A percentile compares a stretch with the other conserved stretches of the same genome.
Evolutionary conservation across 805 yeast genomes (phyloP).

Genomic region (Candida mattraensis): DNA sequence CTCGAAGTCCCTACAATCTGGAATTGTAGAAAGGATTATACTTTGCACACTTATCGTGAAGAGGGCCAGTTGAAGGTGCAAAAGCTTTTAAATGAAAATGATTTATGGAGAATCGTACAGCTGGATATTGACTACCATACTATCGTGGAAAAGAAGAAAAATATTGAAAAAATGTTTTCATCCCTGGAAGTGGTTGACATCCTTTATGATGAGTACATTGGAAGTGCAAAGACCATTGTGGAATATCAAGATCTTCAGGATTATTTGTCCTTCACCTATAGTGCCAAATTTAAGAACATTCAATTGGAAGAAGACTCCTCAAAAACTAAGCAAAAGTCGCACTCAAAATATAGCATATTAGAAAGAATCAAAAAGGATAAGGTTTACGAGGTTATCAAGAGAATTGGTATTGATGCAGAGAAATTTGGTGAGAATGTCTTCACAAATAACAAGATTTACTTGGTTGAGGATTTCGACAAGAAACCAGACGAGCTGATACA

Average conservation of each 20-base stretch:
- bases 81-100: conserved; percentile 70
- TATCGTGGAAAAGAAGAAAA: conserved; percentile 66
- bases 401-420: conserved; percentile 75
- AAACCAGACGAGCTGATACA: conserved; percentile 63
- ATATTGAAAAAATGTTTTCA: conserved; percentile 54
- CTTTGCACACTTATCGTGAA: conserved; percentile 51
- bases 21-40: conserved; percentile 91
- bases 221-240: conserved; percentile 59
- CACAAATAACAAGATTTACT: conserved; percentile 64
- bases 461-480: conserved; percentile 64
- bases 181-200: conserved; percentile 58
- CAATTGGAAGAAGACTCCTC: conserved; percentile 20
- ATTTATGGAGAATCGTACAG: conserved; percentile 86
- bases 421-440: conserved; percentile 81
- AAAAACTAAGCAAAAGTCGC: conserved; percentile 43
- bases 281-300: conserved; percentile 54
- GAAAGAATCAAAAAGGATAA: conserved; percentile 68
- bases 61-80: conserved; percentile 46
- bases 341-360: conserved; percentile 58
- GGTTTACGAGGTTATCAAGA: conserved; percentile 62
- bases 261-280: conserved; percentile 71
- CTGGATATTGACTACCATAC: conserved; percentile 89
- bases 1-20: conserved; percentile 94
- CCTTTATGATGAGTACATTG: conserved; percentile 54
- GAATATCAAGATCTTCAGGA: conserved; percentile 88